These are phyloP conservation scores for Oryza glaberrima DNA, from an alignment of 176 grass and related monocot species.

Conservation along the genomic window DNA sequence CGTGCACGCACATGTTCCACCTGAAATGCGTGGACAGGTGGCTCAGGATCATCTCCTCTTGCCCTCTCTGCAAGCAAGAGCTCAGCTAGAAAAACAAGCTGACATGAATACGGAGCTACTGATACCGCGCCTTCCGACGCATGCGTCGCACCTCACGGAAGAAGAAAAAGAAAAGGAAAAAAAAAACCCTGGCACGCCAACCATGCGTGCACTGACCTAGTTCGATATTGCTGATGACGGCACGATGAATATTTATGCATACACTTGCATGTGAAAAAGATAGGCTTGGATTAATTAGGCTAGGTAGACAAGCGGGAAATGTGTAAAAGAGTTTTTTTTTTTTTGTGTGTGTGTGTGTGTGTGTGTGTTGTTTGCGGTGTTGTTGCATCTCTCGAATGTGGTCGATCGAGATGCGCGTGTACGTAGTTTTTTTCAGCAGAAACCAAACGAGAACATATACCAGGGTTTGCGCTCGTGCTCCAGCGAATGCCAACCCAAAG, in stretches of 20 bases:
- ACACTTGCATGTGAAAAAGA: not conserved
- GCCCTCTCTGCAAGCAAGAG: constrained; percentile 98
- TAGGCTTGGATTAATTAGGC: not conserved
- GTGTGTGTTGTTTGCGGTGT: not conserved
- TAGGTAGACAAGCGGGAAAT: constrained; percentile 8
- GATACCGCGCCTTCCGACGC: constrained; percentile 17
- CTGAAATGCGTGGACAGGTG: constrained; percentile 90
- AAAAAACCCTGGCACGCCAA: not conserved
- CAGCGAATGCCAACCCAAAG: no score
- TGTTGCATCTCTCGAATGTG: not conserved
- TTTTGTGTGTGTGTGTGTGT: not conserved
- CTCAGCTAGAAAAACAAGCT: constrained; percentile 51
- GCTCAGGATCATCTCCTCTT: constrained; percentile 97
- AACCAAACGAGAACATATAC: not conserved
- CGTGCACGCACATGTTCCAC: constrained; percentile 91
- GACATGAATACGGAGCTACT: not conserved
- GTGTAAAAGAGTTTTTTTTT: not conserved
- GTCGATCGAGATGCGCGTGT: not conserved
- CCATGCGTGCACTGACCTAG: constrained; percentile 39
- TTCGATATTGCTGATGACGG: constrained; percentile 18
- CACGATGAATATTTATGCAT: constrained; percentile 7
- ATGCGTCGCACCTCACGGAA: constrained; percentile 42
- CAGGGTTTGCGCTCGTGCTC: no score
- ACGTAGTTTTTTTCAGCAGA: not conserved
- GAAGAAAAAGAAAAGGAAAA: not conserved